Evolutionary conservation across 768 basidiomycete species (phyloP).

Genomic region (Amanita rubescens): DNA sequence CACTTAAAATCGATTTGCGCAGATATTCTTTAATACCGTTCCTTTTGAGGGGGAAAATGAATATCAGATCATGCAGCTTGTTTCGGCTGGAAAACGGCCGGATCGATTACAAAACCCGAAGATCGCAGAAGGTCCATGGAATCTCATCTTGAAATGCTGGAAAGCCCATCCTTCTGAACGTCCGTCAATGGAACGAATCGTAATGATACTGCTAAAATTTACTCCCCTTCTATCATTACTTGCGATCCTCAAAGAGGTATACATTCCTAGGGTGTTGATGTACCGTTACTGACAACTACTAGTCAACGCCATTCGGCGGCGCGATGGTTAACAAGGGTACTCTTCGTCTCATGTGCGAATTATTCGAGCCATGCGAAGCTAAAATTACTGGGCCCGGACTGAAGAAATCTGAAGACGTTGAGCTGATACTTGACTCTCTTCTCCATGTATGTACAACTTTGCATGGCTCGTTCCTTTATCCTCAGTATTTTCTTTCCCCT

Average conservation of each 20-base stretch:
- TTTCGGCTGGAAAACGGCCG: background rate
- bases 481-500: background rate
- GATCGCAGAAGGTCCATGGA: background rate
- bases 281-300: background rate
- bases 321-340: background rate
- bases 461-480: background rate
- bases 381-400: background rate
- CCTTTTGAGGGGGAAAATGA: background rate
- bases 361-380: background rate
- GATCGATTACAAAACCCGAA: background rate
- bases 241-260: background rate
- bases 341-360: too few species aligned
- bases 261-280: background rate
- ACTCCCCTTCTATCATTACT: background rate
- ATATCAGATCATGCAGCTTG: background rate
- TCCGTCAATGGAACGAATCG: background rate
- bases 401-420: background rate
- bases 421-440: background rate
- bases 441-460: background rate
- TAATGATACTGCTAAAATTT: background rate
- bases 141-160: background rate
- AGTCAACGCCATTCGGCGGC: background rate
- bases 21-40: background rate
- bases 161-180: background rate
- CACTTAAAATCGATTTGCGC: background rate